These are phyloP conservation scores for Glonium stellatum DNA, from an alignment of 495 filamentous ascomycete species.

Conservation along the genomic window DNA sequence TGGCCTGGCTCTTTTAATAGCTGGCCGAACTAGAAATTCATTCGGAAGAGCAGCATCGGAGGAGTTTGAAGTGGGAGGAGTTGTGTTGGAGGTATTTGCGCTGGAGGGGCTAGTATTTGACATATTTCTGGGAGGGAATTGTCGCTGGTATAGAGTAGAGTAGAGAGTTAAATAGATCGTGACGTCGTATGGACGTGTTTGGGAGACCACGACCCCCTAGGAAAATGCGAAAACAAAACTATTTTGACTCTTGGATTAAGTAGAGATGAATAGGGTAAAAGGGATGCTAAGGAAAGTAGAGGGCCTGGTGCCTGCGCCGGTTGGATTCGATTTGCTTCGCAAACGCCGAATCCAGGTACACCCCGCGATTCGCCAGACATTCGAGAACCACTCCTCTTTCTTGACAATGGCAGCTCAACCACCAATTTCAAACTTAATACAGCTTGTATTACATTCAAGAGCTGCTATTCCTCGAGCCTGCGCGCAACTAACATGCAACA, in stretches of 20 bases:
- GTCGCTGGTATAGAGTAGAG: no score
- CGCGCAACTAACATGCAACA: slow-evolving; percentile 4
- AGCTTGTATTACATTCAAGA: neutral
- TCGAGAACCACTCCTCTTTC: neutral
- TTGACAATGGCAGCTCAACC: neutral
- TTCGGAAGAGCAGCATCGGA: neutral
- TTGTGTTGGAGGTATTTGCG: neutral
- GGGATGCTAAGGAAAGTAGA: neutral
- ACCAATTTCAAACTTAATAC: slow-evolving; percentile 1
- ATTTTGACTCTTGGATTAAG: no score
- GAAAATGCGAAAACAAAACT: no score
- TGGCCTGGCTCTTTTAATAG: slow-evolving; percentile 32
- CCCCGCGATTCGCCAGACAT: neutral
- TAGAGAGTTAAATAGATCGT: no score
- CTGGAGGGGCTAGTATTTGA: slow-evolving; percentile 6
- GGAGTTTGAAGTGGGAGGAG: neutral
- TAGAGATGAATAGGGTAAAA: neutral
- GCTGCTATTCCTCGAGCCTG: neutral
- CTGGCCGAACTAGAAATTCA: slow-evolving; percentile 13
- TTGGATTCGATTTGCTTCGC: neutral
- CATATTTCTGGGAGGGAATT: neutral
- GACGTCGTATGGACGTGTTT: no score
- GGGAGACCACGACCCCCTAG: no score
- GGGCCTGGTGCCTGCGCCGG: no score
- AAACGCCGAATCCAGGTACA: neutral